Base-by-base conservation (phyloP, 805 yeast genomes). In the Kazachstania martiniae region DNA sequence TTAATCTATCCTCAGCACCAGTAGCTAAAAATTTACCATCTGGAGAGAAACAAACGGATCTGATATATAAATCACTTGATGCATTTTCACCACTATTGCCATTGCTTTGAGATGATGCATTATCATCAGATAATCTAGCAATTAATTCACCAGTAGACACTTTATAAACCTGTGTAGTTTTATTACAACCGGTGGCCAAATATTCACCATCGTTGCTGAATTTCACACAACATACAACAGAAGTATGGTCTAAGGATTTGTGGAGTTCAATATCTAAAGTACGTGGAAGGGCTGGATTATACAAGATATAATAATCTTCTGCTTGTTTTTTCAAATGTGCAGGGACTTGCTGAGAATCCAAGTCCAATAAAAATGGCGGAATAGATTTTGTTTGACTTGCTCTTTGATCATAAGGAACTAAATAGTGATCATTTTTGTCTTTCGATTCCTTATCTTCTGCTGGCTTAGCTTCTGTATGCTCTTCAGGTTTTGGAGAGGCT, bases 151-250 rank as follows among this genome's bases (percentile, higher is more conserved):
- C 97, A 17, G 94, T 81, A 51, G 79, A 79, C 32, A 89, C 96
- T 45, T 81, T 81, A 61, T 79, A 89, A 36, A 89, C 94, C 59
- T 87, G 95, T 3, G 97, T 93, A 26, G 93, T 74, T 55, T 86
- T 85, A 64, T 89, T 89, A 66, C 96, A 89, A 30, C 98, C 98
- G n/a, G 97, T 91, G 16, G 98, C 98, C 46, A 89, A 68, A 53
- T 73, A 83, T 60, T 82, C 81, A 41, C 97, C 97, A 56, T 85
- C 94, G 41, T 76, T 75, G 37, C 89, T 77, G 65, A 91, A 89
- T 40, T 94, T 72, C 37, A 89, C 97, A 61, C 97, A 89, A 65
- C 98, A 89, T 32, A 89, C 98, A 28, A 89, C 97, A 3, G 94
- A 82, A 14, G 86, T 72, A 63, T 89, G 98, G 56, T 84, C 94